Base-by-base conservation (phyloP, 371 early-diverging fungal genomes). In the Mucor velutinosus region DNA sequence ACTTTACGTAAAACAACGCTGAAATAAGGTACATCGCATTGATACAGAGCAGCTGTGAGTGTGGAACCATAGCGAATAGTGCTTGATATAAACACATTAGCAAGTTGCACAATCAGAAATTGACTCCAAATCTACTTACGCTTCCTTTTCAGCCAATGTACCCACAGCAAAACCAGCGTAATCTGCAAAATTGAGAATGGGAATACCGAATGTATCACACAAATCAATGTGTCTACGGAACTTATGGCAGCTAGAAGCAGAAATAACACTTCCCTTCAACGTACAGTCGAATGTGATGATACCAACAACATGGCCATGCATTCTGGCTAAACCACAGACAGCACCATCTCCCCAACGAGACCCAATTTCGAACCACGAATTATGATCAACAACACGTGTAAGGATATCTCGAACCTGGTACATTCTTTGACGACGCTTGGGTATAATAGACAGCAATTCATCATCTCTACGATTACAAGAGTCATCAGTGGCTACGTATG, bases 141-240 rank as follows among this genome's bases (percentile, higher is more conserved):
- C 77, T 75, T 85, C 84, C 68, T 80, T 65, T 68, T 76, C 73
- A 19, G 80, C 79, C 66, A 80, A 63, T 25, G 77, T 78, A 15
- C 80, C 80, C n/a, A 82, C 74, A 3, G 80, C 69, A 60, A 80
- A 82, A 6, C 80, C 83, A 32, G 83, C 80, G 69, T 82, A 78
- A 65, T 80, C 83, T 5, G 80, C 80, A 71, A 82, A 78, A 49
- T 80, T 78, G 8, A 82, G 45, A 23, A 82, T 69, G 7, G 83
- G 80, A 7, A 82, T 58, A 30, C 80, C 83, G 68, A 82, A 82
- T 2, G 76, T 75, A 43, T 82, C 78, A 62, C 80, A 80, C 17
- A 82, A 58, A 69, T 82, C 80, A 58, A 80, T 80, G 37, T 80
- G 83, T 10, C 80, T 65, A 57, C 83, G 73, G 43, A 82, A 80